Evolutionary conservation across 345 rosid species (phyloP).

Genomic region (Populus pruinosa): DNA sequence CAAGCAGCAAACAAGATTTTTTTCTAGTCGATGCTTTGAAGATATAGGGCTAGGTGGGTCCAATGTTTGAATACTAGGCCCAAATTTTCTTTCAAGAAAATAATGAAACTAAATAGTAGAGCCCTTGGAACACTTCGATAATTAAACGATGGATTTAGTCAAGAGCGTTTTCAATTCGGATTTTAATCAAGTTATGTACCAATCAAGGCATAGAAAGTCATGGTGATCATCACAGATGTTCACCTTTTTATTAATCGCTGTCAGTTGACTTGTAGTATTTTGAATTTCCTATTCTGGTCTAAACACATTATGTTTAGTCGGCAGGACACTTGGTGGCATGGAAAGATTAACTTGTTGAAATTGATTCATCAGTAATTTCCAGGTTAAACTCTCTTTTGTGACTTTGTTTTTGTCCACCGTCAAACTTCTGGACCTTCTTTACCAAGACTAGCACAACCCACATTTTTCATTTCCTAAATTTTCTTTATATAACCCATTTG

Average conservation of each 20-base stretch:
- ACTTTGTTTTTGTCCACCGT: slow-evolving; percentile 5
- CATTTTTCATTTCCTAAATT: slow-evolving; percentile 6
- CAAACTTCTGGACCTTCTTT: slow-evolving; percentile 25
- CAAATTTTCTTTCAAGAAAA: neutral
- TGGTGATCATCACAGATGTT: neutral
- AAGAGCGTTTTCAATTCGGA: neutral
- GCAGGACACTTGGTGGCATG: neutral
- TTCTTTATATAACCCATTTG: slow-evolving; percentile 20
- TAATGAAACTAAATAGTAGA: too few relatives aligned
- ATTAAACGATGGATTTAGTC: neutral
- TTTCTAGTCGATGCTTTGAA: neutral
- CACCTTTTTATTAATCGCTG: neutral
- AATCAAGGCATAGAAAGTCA: slow-evolving; percentile 13
- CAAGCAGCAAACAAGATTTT: neutral
- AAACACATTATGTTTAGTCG: neutral
- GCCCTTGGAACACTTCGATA: too few relatives aligned
- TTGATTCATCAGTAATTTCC: neutral
- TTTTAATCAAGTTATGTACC: neutral
- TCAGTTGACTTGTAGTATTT: slow-evolving; percentile 8
- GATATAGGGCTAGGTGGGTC: slow-evolving; percentile 1
- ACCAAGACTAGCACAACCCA: slow-evolving; percentile 3
- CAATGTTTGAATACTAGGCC: slow-evolving; percentile 3
- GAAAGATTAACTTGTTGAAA: neutral
- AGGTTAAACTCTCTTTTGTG: neutral
- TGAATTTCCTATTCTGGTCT: neutral